These are phyloP conservation scores for Saccharomycopsis selenospora DNA, from an alignment of 805 yeast genomes.

Conservation along the genomic window DNA sequence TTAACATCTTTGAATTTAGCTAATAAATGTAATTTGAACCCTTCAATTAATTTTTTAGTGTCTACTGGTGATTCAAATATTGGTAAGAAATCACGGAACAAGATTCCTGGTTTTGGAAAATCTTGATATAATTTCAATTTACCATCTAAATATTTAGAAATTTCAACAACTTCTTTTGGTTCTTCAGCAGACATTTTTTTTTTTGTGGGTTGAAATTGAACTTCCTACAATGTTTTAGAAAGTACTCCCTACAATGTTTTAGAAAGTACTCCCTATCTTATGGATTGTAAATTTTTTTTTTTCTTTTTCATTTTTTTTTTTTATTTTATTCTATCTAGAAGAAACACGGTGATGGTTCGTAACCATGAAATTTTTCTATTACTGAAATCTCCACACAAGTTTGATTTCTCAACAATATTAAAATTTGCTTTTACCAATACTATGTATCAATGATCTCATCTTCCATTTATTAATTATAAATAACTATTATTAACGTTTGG, in stretches of 20 bases:
- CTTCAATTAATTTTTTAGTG: constrained; percentile 74
- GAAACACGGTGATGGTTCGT: neutral
- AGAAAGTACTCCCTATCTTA: neutral
- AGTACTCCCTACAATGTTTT: constrained; percentile 4
- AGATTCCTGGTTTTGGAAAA: constrained; percentile 87
- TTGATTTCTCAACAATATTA: no score
- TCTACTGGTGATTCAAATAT: constrained; percentile 76
- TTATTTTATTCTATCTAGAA: no score
- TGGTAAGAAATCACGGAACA: constrained; percentile 95
- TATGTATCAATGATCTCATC: no score
- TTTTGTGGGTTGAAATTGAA: neutral
- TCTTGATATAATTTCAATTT: constrained; percentile 77
- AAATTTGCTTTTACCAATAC: no score
- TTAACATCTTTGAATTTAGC: constrained; percentile 41
- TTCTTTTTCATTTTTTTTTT: neutral
- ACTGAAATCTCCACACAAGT: no score
- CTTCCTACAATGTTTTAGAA: neutral
- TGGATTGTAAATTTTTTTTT: neutral
- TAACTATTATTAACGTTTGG: no score
- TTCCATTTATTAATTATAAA: no score
- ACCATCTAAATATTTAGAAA: constrained; percentile 37
- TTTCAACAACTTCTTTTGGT: neutral
- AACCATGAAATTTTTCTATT: neutral
- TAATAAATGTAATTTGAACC: constrained; percentile 69
- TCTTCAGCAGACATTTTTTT: constrained; percentile 5